A percentile compares a stretch with the other conserved stretches of the same genome.
phyloP scores from a whole-genome alignment of 257 asterid species.

The Salvia splendens region DNA sequence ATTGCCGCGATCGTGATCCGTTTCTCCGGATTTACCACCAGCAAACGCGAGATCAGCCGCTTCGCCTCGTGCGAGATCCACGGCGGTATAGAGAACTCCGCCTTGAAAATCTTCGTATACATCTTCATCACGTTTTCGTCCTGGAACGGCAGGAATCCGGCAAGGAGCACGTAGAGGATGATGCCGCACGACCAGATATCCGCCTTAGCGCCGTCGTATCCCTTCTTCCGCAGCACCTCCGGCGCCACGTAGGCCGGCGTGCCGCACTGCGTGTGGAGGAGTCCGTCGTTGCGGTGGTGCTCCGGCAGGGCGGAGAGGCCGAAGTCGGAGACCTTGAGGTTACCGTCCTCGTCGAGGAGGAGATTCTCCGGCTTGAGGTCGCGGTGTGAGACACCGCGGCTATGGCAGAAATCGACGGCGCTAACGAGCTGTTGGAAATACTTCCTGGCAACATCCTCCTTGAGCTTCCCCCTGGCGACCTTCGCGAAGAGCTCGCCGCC shows the following conservation, averaged over 20 bases:
- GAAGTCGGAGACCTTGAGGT: slow-evolving; percentile 73
- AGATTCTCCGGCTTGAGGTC: slow-evolving; percentile 82
- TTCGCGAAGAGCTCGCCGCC: slow-evolving; percentile 86
- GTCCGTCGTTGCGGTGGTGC: slow-evolving; percentile 59
- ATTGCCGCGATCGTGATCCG: slow-evolving; percentile 56
- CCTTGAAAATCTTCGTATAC: slow-evolving; percentile 74
- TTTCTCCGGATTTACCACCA: slow-evolving; percentile 62
- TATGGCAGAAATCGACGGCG: slow-evolving; percentile 81
- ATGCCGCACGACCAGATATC: slow-evolving; percentile 97
- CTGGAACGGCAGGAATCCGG: slow-evolving; percentile 73
- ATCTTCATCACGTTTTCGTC: slow-evolving; percentile 72
- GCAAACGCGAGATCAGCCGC: slow-evolving; percentile 56
- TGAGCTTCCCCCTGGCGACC: slow-evolving; percentile 53
- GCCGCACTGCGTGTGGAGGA: slow-evolving; percentile 81
- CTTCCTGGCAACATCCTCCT: slow-evolving; percentile 56
- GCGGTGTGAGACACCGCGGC: slow-evolving; percentile 81
- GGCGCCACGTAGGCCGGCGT: slow-evolving; percentile 90
- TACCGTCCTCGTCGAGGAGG: slow-evolving; percentile 65
- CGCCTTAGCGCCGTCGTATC: slow-evolving; percentile 74
- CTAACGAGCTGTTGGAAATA: slow-evolving; percentile 78
- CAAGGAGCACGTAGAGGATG: slow-evolving; percentile 64
- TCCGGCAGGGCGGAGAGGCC: slow-evolving; percentile 83
- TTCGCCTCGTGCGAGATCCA: slow-evolving; percentile 68
- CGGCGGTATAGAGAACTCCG: slow-evolving; percentile 62
- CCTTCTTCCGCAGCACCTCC: slow-evolving; percentile 67